Conservation (phyloP, 2,329 filamentous ascomycete genomes). For the Lachnellula suecica region DNA sequence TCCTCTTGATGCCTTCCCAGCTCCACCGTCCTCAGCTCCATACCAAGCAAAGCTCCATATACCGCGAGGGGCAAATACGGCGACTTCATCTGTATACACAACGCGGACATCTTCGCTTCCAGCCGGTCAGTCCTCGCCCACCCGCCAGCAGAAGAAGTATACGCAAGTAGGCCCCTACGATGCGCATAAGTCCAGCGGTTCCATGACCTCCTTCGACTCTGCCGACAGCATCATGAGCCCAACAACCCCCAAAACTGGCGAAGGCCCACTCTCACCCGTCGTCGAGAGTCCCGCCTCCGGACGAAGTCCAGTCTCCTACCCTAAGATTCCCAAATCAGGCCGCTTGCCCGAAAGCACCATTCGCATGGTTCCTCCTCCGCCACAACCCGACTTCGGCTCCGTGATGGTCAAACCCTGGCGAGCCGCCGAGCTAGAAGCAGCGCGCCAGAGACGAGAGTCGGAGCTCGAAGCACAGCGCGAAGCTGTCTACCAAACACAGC, state of each 20-base stretch:
- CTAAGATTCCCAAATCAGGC: conserved; percentile 25
- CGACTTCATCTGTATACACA: conserved; percentile 12
- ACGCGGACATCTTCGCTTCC: conserved; percentile 4
- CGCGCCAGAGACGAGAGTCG: conserved; percentile 13
- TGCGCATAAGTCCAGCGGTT: conserved; percentile 9
- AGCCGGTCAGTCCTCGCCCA: conserved; percentile 1
- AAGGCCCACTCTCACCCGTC: conserved; percentile 29
- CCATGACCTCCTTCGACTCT: conserved; percentile 20
- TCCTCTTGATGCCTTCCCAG: conserved; percentile 6
- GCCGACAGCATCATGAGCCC: conserved; percentile 2
- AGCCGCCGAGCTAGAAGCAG: conserved; percentile 25
- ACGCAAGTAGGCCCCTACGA: conserved; percentile 27
- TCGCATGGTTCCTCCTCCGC: conserved; percentile 19
- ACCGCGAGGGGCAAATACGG: conserved; percentile 5
- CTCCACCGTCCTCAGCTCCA: conserved; percentile 7
- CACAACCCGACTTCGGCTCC: conserved; percentile 19
- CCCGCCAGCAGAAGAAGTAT: conserved; percentile 7
- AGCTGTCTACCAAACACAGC: neutral
- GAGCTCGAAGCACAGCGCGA: neutral
- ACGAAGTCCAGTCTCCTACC: conserved; percentile 28
- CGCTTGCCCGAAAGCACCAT: conserved; percentile 17
- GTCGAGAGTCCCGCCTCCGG: conserved; percentile 29
- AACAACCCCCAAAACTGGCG: conserved; percentile 10
- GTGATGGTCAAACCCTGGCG: conserved; percentile 16
- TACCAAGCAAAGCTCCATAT: conserved; percentile 3